Percentiles rank a stretch among this genome's conserved stretches.
phyloP scores from a whole-genome alignment of 257 asterid species.

The Solanum rostratum region DNA sequence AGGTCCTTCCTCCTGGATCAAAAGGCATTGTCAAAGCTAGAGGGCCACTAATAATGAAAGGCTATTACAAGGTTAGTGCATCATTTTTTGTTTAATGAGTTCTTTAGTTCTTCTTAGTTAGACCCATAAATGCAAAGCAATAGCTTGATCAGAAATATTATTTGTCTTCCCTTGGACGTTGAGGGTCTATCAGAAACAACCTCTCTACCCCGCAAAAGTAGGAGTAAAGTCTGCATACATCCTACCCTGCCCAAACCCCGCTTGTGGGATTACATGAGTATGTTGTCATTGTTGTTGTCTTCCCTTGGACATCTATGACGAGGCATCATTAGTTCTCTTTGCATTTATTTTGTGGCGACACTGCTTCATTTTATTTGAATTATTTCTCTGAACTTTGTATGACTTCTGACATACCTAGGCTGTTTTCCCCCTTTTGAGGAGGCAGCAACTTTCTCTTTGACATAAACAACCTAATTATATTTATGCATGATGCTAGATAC shows the following conservation, averaged over 20 bases:
- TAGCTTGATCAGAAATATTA: background rate
- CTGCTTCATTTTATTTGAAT: background rate
- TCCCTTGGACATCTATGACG: background rate
- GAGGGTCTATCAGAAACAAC: background rate
- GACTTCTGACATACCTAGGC: background rate
- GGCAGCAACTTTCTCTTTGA: background rate
- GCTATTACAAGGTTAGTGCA: slow-evolving; percentile 65
- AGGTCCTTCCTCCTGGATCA: slow-evolving; percentile 48
- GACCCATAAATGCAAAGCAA: background rate
- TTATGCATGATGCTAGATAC: background rate
- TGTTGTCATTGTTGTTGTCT: background rate
- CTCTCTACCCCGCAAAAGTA: background rate
- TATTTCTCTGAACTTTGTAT: background rate
- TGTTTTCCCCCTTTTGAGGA: background rate
- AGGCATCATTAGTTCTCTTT: background rate
- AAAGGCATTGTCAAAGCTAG: slow-evolving; percentile 76
- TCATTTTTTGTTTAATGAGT: background rate
- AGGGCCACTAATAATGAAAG: slow-evolving; percentile 92
- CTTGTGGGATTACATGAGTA: background rate
- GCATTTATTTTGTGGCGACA: background rate
- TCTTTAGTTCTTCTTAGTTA: background rate
- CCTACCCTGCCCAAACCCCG: background rate
- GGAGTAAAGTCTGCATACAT: background rate
- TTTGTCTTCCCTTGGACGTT: background rate
- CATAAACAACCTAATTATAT: background rate